These are phyloP conservation scores for Paramyrothecium sp. DNA, from an alignment of 2,329 filamentous ascomycete species.

Conservation along the genomic window DNA sequence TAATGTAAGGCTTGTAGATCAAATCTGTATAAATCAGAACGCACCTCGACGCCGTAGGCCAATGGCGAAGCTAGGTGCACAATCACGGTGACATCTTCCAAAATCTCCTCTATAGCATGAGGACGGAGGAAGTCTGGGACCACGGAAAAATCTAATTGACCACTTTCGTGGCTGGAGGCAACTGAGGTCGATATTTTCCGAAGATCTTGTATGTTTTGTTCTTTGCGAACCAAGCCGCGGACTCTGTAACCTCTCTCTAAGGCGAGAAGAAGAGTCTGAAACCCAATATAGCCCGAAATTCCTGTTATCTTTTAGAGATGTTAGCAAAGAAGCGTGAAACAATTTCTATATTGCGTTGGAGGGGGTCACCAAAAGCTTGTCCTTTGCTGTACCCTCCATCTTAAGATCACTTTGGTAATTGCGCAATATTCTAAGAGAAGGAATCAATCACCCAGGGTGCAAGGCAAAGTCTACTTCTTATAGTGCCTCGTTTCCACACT, in stretches of 20 bases:
- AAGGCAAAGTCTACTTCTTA: too few relatives aligned
- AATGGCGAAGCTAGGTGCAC: conserved; percentile 11
- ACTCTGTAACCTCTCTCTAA: conserved; percentile 1
- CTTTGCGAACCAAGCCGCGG: conserved; percentile 5
- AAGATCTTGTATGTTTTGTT: conserved; percentile 2
- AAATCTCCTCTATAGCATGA: not conserved
- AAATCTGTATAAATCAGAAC: not conserved
- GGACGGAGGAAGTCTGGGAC: conserved; percentile 6
- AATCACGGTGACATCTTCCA: conserved; percentile 9
- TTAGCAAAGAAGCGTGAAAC: too few relatives aligned
- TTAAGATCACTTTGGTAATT: too few relatives aligned
- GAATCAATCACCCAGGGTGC: too few relatives aligned
- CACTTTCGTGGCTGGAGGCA: not conserved
- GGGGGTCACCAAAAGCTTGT: too few relatives aligned
- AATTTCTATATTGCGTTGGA: too few relatives aligned
- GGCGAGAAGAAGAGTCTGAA: conserved; percentile 3
- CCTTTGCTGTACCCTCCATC: too few relatives aligned
- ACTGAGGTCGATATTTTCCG: not conserved
- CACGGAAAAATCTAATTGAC: conserved; percentile 5
- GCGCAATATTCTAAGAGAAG: too few relatives aligned
- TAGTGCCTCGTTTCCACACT: too few relatives aligned
- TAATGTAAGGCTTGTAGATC: not conserved
- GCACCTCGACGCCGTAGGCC: conserved; percentile 7
- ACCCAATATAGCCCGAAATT: conserved; percentile 6
- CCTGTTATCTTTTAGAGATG: conserved; percentile 4